Evolutionary conservation across 139 green algal genomes (phyloP).

Genomic region (Chlamydomonas incerta): DNA sequence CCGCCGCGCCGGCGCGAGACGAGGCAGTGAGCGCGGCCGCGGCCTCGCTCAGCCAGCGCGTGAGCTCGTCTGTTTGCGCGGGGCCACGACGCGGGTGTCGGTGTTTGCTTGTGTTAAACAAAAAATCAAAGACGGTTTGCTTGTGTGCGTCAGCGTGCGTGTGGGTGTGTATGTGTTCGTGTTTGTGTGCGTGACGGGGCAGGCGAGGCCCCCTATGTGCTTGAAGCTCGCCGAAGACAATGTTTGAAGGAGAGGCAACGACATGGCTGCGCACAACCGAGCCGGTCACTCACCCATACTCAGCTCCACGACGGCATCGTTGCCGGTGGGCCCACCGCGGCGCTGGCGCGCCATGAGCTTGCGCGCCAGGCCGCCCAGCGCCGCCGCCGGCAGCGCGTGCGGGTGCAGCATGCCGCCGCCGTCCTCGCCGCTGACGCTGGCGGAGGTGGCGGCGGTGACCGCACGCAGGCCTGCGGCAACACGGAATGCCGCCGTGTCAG

Average conservation of each 20-base stretch:
- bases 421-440: too few relatives aligned
- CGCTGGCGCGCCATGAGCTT: slow-evolving; percentile 17
- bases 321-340: neutral
- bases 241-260: too few relatives aligned
- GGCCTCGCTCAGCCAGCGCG: slow-evolving; percentile 36
- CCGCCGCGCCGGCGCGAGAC: neutral
- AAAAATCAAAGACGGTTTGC: too few relatives aligned
- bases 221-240: too few relatives aligned
- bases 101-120: too few relatives aligned
- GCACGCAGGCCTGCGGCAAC: neutral
- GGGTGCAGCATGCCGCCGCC: slow-evolving; percentile 26
- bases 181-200: too few relatives aligned
- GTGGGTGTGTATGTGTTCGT: too few relatives aligned
- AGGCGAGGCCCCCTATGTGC: too few relatives aligned
- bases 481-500: too few relatives aligned
- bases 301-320: slow-evolving; percentile 12
- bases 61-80: slow-evolving; percentile 35
- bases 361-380: neutral
- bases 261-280: too few relatives aligned
- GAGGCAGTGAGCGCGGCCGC: slow-evolving; percentile 4
- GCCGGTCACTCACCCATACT: neutral
- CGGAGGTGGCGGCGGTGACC: neutral
- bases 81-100: too few relatives aligned
- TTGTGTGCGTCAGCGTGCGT: too few relatives aligned
- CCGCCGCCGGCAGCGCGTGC: slow-evolving; percentile 10